Evolutionary conservation across 768 basidiomycete genomes (phyloP).

Genomic region (Mycena crocata): DNA sequence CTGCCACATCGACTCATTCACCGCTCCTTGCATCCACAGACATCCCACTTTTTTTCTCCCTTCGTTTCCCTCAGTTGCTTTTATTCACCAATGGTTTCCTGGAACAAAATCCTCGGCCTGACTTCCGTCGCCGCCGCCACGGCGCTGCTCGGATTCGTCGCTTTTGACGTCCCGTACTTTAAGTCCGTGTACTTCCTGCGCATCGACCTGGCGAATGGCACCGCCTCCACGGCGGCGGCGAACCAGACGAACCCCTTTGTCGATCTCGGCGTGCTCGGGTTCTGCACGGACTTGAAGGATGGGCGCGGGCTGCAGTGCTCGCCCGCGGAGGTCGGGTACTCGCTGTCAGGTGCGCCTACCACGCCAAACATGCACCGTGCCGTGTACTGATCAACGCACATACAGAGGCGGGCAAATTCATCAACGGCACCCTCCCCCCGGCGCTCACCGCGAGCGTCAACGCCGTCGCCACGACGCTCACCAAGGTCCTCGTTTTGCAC

Average conservation of each 20-base stretch:
- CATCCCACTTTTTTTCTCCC: too few species aligned
- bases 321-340: conserved; percentile 2
- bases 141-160: conserved; percentile 21
- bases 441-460: not conserved
- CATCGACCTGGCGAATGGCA: not conserved
- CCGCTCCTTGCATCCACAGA: too few species aligned
- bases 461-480: not conserved
- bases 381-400: not conserved
- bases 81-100: conserved; percentile 13
- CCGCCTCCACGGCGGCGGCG: too few species aligned
- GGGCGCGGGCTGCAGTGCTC: conserved; percentile 21
- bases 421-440: not conserved
- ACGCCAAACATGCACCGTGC: too few species aligned
- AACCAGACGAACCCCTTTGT: conserved; percentile 11
- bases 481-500: too few species aligned
- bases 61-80: not conserved
- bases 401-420: not conserved
- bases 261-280: conserved; percentile 23
- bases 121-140: conserved; percentile 13
- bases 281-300: conserved; percentile 18
- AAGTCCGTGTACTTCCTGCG: too few species aligned
- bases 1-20: too few species aligned
- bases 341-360: conserved; percentile 4
- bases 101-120: conserved; percentile 22
- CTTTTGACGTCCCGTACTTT: conserved; percentile 22